These are phyloP conservation scores for Elaeis guineensis DNA, from an alignment of 176 grass and related monocot species.

Conservation along the genomic window DNA sequence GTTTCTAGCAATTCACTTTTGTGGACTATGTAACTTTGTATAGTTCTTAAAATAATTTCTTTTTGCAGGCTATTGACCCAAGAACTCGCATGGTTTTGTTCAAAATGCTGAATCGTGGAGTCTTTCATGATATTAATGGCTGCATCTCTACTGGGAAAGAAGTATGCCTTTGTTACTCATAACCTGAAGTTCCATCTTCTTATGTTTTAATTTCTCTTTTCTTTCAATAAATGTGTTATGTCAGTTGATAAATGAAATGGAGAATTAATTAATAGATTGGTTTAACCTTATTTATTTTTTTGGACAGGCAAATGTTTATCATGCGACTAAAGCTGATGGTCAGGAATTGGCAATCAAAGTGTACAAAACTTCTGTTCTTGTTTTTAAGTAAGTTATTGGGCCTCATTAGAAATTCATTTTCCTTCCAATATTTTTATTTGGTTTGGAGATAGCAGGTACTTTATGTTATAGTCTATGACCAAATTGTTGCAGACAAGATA, in stretches of 20 bases:
- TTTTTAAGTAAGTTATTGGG: conserved; percentile 74
- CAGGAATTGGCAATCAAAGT: conserved; percentile 89
- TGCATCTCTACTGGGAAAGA: conserved; percentile 99
- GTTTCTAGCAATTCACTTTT: background rate
- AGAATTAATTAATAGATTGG: no score
- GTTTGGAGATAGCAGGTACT: no score
- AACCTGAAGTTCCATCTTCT: background rate
- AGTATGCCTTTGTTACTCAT: conserved; percentile 31
- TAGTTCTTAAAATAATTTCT: background rate
- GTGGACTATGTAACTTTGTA: background rate
- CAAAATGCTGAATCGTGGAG: conserved; percentile 89
- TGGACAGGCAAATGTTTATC: conserved; percentile 94
- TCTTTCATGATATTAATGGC: conserved; percentile 87
- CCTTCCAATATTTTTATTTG: no score
- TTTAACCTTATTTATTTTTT: background rate
- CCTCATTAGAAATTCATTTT: no score
- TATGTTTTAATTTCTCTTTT: no score
- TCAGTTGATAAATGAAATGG: no score
- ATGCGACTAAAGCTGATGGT: conserved; percentile 82
- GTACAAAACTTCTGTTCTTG: conserved; percentile 98
- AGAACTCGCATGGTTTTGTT: conserved; percentile 95
- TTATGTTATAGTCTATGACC: no score
- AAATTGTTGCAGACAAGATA: no score
- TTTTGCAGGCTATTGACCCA: conserved; percentile 82
- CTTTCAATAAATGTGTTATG: no score